phyloP scores from a whole-genome alignment of 768 basidiomycete genomes.

The Leccinum disarticulatum region DNA sequence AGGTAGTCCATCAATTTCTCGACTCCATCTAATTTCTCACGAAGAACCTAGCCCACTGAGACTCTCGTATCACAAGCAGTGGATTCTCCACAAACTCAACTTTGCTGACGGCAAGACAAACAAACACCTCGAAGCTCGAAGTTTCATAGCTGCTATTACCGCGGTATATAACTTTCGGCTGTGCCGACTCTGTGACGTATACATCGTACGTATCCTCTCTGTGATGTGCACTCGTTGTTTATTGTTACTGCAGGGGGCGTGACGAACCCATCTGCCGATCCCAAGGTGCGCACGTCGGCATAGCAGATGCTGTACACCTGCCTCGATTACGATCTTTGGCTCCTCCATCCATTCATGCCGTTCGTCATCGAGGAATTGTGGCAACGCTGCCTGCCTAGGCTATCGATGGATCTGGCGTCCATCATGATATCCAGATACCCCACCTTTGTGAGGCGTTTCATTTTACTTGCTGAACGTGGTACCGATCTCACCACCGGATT shows the following conservation, averaged over 20 bases:
- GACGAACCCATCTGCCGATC: constrained; percentile 74
- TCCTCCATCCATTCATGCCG: constrained; percentile 97
- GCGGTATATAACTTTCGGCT: constrained; percentile 93
- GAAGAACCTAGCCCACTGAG: constrained; percentile 59
- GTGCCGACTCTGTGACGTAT: constrained; percentile 99
- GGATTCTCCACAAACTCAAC: constrained; percentile 88
- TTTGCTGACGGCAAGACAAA: constrained; percentile 65
- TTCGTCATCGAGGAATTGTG: constrained; percentile 46
- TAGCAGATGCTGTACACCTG: constrained; percentile 96
- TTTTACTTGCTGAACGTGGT: background rate
- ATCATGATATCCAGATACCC: constrained; percentile 92
- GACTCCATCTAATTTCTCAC: constrained; percentile 5
- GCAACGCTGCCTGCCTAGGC: constrained; percentile 90
- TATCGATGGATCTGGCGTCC: constrained; percentile 77
- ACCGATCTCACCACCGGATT: background rate
- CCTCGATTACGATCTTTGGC: constrained; percentile 82
- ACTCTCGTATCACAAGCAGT: constrained; percentile 89
- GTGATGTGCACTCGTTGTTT: background rate
- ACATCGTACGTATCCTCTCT: constrained; percentile 61
- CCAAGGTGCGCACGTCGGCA: constrained; percentile 68
- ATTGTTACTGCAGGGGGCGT: no score
- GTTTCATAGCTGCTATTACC: constrained; percentile 93
- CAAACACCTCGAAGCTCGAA: constrained; percentile 73
- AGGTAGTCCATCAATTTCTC: no score
- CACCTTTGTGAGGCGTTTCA: constrained; percentile 55